Percentiles rank a stretch among this genome's conserved stretches.
Evolutionary conservation across 2,329 filamentous ascomycete genomes (phyloP).

Genomic region (Lomentospora prolificans): DNA sequence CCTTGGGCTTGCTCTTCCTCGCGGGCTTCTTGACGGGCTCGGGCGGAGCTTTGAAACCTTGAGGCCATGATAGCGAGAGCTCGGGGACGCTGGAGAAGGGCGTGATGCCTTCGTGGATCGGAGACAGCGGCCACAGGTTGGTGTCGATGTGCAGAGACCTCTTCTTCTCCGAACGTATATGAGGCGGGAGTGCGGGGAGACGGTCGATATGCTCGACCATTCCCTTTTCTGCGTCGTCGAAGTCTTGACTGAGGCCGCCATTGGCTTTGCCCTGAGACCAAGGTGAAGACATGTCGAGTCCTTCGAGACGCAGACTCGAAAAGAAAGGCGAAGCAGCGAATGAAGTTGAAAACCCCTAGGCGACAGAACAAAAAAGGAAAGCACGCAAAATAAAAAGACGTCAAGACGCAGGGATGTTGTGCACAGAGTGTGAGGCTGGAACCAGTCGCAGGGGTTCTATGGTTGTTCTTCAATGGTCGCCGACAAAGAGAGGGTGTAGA

Average conservation of each 20-base stretch:
- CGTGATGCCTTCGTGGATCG: conserved; percentile 22
- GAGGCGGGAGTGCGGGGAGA: conserved; percentile 16
- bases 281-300: conserved; percentile 1
- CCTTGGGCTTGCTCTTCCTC: conserved; percentile 12
- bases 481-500: too few relatives aligned
- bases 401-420: too few relatives aligned
- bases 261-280: neutral
- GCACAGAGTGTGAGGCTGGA: too few relatives aligned
- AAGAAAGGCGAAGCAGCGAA: neutral
- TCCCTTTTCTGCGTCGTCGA: conserved; percentile 26
- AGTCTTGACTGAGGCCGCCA: conserved; percentile 5
- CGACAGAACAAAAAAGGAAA: too few relatives aligned
- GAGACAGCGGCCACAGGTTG: conserved; percentile 17
- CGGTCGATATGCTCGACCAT: conserved; percentile 19
- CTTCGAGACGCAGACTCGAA: neutral
- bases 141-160: conserved; percentile 14
- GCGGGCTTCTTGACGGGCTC: conserved; percentile 8
- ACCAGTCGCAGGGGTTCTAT: too few relatives aligned
- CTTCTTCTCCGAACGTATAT: conserved; percentile 15
- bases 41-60: conserved; percentile 2
- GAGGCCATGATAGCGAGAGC: conserved; percentile 17
- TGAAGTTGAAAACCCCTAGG: too few relatives aligned
- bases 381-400: too few relatives aligned
- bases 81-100: conserved; percentile 18
- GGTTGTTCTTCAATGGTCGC: too few relatives aligned